Evolutionary conservation across 129 eudicot species (phyloP).

Genomic region (Tagetes erecta): DNA sequence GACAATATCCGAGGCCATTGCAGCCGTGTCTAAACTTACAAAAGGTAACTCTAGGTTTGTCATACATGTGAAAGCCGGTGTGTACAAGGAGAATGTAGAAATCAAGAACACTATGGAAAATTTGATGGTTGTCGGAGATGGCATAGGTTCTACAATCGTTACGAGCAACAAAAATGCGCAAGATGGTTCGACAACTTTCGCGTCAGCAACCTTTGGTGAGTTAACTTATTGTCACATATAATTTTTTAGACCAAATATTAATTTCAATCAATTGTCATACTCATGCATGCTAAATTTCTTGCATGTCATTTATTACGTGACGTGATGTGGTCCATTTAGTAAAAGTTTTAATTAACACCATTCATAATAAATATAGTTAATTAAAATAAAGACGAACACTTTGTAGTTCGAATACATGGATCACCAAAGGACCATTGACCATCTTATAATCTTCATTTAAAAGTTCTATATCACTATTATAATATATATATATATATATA

Average conservation of each 20-base stretch:
- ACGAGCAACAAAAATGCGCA: conserved; percentile 40
- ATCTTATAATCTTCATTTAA: neutral
- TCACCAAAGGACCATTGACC: no score
- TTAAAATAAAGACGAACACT: neutral
- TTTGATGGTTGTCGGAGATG: conserved; percentile 61
- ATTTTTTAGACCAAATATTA: conserved; percentile 12
- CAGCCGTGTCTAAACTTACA: conserved; percentile 34
- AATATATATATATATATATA: no score
- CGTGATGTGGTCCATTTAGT: no score
- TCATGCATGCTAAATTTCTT: conserved; percentile 26
- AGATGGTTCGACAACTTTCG: conserved; percentile 59
- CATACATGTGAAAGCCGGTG: conserved; percentile 59
- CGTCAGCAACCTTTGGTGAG: conserved; percentile 67
- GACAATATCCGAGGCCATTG: conserved; percentile 56
- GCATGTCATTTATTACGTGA: conserved; percentile 19
- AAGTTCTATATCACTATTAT: neutral
- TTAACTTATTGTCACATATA: conserved; percentile 18
- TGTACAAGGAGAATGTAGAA: conserved; percentile 53
- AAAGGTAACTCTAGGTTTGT: conserved; percentile 43
- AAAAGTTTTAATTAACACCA: neutral
- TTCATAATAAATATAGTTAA: neutral
- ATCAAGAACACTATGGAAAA: conserved; percentile 42
- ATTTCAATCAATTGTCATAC: conserved; percentile 31
- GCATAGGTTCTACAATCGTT: conserved; percentile 51
- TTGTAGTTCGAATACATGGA: neutral